Percentiles rank a stretch among this genome's conserved stretches.
Conservation (phyloP, 2,329 filamentous ascomycete species). For the Lachnellula cervina region DNA sequence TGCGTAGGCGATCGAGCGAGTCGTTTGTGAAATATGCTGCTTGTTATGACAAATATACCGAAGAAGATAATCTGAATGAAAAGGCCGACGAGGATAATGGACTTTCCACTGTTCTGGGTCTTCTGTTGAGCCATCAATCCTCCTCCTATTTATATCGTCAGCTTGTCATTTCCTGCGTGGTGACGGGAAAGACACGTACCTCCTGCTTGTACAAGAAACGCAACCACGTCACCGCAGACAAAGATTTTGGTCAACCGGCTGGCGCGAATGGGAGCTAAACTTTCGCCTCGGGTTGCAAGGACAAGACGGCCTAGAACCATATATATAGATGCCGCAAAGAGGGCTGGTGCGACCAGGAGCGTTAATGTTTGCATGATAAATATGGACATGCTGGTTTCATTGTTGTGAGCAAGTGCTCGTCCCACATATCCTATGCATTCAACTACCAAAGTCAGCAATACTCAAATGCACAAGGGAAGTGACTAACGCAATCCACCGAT, state of each 20-base stretch:
- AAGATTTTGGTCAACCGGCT: slow-evolving; percentile 41
- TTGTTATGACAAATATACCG: slow-evolving; percentile 40
- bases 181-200: slow-evolving; percentile 27
- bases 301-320: slow-evolving; percentile 40
- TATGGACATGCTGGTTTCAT: slow-evolving; percentile 25
- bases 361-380: slow-evolving; percentile 36
- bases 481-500: slow-evolving; percentile 30
- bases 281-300: slow-evolving; percentile 32
- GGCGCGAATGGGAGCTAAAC: slow-evolving; percentile 31
- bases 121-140: slow-evolving; percentile 13
- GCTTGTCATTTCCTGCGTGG: neutral
- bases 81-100: slow-evolving; percentile 44
- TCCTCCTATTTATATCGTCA: slow-evolving; percentile 13
- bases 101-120: slow-evolving; percentile 32
- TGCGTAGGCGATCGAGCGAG: slow-evolving; percentile 10
- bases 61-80: slow-evolving; percentile 48
- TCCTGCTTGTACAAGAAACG: slow-evolving; percentile 38
- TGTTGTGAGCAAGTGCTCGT: slow-evolving; percentile 21
- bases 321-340: slow-evolving; percentile 38
- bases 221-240: slow-evolving; percentile 41
- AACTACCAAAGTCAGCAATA: slow-evolving; percentile 32
- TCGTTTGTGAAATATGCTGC: slow-evolving; percentile 15
- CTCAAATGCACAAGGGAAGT: neutral
- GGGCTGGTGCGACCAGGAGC: slow-evolving; percentile 36
- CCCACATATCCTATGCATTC: slow-evolving; percentile 36